phyloP scores from a whole-genome alignment of 1,284 basidiomycete genomes.

The Phellopilus nigrolimitatus region DNA sequence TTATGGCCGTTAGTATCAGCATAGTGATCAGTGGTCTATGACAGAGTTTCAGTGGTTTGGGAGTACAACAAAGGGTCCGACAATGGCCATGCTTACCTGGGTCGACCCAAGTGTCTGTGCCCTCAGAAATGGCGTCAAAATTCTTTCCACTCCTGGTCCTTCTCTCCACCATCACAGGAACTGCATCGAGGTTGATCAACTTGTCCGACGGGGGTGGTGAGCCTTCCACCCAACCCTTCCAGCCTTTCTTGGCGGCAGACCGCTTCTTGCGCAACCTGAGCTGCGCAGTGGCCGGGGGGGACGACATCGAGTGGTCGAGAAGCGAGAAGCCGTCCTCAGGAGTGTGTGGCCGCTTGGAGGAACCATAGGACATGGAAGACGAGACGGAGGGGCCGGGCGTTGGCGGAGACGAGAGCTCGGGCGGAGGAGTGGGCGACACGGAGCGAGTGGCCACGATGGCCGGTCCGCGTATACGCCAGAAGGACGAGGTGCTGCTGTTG shows the following conservation, averaged over 20 bases:
- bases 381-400: conserved; percentile 72
- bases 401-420: conserved; percentile 55
- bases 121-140: conserved; percentile 66
- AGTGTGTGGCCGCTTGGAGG: conserved; percentile 71
- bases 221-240: conserved; percentile 84
- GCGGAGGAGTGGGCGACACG: conserved; percentile 69
- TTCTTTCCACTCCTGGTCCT: conserved; percentile 74
- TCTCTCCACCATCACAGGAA: conserved; percentile 54
- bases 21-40: conserved; percentile 6
- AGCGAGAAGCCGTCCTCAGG: conserved; percentile 44
- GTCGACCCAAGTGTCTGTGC: conserved; percentile 49
- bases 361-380: conserved; percentile 64
- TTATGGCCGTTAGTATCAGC: conserved; percentile 5
- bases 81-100: conserved; percentile 26
- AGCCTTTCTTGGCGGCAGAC: conserved; percentile 67
- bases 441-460: conserved; percentile 64
- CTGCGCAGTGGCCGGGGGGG: conserved; percentile 28
- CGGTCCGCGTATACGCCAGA: conserved; percentile 60
- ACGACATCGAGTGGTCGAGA: conserved; percentile 29
- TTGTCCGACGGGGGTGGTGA: conserved; percentile 75
- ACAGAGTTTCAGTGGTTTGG: conserved; percentile 12
- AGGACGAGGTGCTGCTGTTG: conserved; percentile 39
- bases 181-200: conserved; percentile 71
- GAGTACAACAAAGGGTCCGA: conserved; percentile 21
- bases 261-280: conserved; percentile 54